These are phyloP conservation scores for Scutellaria barbata DNA, from an alignment of 257 asterid genomes.

Conservation along the genomic window DNA sequence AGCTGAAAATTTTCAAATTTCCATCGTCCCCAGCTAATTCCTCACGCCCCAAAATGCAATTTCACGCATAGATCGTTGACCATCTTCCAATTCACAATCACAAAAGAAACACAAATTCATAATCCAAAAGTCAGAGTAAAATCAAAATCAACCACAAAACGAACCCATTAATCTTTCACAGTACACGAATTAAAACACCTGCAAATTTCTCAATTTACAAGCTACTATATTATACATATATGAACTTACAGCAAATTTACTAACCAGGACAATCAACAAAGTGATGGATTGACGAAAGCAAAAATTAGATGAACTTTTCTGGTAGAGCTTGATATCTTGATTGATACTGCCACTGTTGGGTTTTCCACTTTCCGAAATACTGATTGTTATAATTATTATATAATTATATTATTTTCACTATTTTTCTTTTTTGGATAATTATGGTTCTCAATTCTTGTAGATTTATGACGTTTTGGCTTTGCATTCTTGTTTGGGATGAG, in stretches of 20 bases:
- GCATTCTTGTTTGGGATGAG: background rate
- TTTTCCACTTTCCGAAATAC: conserved; percentile 20
- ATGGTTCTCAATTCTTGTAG: background rate
- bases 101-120: background rate
- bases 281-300: conserved; percentile 29
- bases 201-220: conserved; percentile 1
- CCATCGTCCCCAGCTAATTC: conserved; percentile 24
- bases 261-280: conserved; percentile 26
- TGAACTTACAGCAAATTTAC: conserved; percentile 16
- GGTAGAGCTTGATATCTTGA: conserved; percentile 33
- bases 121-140: background rate
- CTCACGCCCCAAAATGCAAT: conserved; percentile 30
- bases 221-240: background rate
- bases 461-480: conserved; percentile 23
- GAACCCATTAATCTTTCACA: conserved; percentile 9
- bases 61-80: conserved; percentile 37
- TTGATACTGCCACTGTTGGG: conserved; percentile 32
- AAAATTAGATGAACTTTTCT: conserved; percentile 23
- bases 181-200: conserved; percentile 16
- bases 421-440: background rate
- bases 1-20: conserved; percentile 22
- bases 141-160: conserved; percentile 20
- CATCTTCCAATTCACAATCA: conserved; percentile 20
- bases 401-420: background rate
- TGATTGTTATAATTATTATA: background rate